Percentiles rank a stretch among this genome's conserved stretches.
Conservation (phyloP, 1,284 basidiomycete genomes). For the Phellinidium pouzarii region DNA sequence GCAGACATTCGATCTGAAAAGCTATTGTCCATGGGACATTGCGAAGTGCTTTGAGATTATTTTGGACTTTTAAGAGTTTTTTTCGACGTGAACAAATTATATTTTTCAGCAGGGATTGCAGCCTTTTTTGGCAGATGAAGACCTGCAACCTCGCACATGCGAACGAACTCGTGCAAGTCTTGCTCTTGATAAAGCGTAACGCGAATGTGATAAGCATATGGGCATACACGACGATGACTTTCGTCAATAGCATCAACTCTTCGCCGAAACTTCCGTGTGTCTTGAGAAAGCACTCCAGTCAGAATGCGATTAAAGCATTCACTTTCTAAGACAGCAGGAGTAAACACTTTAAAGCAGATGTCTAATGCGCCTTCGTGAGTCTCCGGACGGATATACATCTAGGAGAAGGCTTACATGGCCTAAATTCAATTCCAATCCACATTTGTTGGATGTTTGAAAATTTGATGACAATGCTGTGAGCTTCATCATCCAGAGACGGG, state of each 20-base stretch:
- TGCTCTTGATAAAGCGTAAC: conserved; percentile 41
- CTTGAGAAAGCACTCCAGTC: conserved; percentile 32
- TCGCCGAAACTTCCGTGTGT: conserved; percentile 42
- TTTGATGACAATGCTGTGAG: conserved; percentile 44
- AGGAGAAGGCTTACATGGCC: conserved; percentile 30
- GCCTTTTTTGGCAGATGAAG: conserved; percentile 32
- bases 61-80: conserved; percentile 39
- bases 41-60: conserved; percentile 34
- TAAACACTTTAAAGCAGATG: conserved; percentile 58
- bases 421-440: conserved; percentile 47
- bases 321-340: conserved; percentile 53
- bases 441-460: conserved; percentile 55
- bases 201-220: conserved; percentile 63
- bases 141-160: conserved; percentile 48
- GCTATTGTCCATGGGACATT: conserved; percentile 46
- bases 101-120: conserved; percentile 40
- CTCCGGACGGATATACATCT: conserved; percentile 7
- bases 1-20: conserved; percentile 63
- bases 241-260: conserved; percentile 49
- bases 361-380: conserved; percentile 31
- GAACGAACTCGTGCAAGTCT: conserved; percentile 39
- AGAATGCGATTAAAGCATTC: conserved; percentile 48
- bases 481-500: conserved; percentile 41
- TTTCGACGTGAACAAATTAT: conserved; percentile 43
- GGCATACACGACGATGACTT: conserved; percentile 47